Base-by-base conservation (phyloP, 306 rosid genomes). In the Quercus robur region DNA sequence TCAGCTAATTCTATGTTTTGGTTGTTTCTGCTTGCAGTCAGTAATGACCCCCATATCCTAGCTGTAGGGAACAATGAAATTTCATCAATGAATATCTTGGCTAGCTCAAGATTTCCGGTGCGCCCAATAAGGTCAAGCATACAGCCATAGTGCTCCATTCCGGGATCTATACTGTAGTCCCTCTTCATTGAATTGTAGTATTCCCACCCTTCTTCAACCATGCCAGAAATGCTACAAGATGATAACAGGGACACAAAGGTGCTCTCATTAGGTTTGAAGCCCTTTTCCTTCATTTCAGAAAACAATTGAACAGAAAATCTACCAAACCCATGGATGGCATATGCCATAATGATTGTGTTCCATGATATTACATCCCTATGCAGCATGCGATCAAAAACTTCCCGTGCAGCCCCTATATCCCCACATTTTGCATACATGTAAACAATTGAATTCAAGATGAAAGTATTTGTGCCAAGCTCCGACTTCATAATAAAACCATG, bases 61-160 rank as follows among this genome's bases (percentile, higher is more conserved):
- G 90, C 92, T 11, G 94, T 90, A 25, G 90, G 90, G 33, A 30
- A 69, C 83, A 90, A 54, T 17, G 90, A 81, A 84, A 87, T 85
- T 78, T 82, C 83, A 5, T 87, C 80, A 20, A 90, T 82, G 64
- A 90, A 88, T 30, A 21, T 68, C 85, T 82, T 76, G 77, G 94
- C 92, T 82, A 19, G 75, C n/a, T 82, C 84, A 30, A 88, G 72
- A 46, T 88, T 68, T 3, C 91, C 91, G 1, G 81, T 62, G 38
- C 87, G 87, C 13, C 92, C 88, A 52, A 90, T 54, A 51, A 88
- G 89, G 80, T 90, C 94, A 14, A 88, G 74, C 83, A 90, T 82
- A 79, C 91, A 88, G 46, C 92, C 92, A 71, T 78, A 85, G 49
- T 88, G 94, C 86, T 90, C 94, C 59, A 87, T 82, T 70, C 88